Base-by-base conservation (phyloP, 306 rosid genomes). In the Sicyos edulis region DNA sequence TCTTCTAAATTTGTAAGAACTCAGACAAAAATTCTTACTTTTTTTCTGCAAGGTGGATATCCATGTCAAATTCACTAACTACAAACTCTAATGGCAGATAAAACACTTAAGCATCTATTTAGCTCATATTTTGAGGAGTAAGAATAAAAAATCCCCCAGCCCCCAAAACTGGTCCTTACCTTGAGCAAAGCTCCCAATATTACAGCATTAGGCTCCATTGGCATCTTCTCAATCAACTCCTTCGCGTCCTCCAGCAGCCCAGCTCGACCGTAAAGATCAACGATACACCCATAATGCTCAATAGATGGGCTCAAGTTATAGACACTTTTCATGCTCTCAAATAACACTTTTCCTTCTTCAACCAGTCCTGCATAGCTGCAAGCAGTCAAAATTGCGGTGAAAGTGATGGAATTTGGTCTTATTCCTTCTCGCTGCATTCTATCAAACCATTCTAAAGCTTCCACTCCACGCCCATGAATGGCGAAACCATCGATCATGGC, bases 201-300 rank as follows among this genome's bases (percentile, higher is more conserved):
- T 32, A 83, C 85, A 69, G 86, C 80, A 84, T 79, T 87, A 75
- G 91, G 83, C 70, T 77, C 76, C 63, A 82, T 17, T 14, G 88
- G 86, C 87, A 87, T 87, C 57, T 77, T 77, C 69, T 82, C 81
- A 58, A 81, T 79, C 22, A 87, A 79, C 62, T 79, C 79, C 70
- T 78, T 83, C 58, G 86, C 87, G 40, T 85, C 89, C 51, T 75
- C 62, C 74, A 87, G 76, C 78, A 77, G 74, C 62, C 84, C 91
- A 44, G 86, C 86, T 3, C 87, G 79, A 56, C 91, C 86, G 17
- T 81, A 74, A 52, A 87, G 87, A 54, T 87, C 91, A 66, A 85
- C 89, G 84, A 87, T 84, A 77, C 89, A 85, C 19, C 89, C 87
- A 54, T 79, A 83, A 75, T 87, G 89, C 70, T 87, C 86, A 49